Evolutionary conservation across 306 rosid genomes (phyloP).

Genomic region (Begonia loranthoides): DNA sequence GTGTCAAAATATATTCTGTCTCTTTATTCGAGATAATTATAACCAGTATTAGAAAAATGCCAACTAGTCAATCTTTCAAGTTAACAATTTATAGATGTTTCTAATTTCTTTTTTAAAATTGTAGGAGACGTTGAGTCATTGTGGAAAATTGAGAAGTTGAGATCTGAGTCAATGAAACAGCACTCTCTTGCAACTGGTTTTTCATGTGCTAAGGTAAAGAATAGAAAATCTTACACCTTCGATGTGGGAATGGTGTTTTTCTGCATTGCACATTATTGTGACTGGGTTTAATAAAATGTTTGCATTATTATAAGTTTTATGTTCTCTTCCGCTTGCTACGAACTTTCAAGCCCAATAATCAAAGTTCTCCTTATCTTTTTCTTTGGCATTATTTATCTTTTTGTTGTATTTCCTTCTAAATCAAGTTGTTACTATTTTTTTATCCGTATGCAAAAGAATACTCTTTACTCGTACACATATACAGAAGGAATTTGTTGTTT

Average conservation of each 20-base stretch:
- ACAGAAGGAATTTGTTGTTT: neutral
- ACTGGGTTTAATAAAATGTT: too few species aligned
- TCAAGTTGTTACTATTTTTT: too few species aligned
- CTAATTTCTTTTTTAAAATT: slow-evolving; percentile 15
- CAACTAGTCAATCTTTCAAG: neutral
- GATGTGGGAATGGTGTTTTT: neutral
- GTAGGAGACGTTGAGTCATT: slow-evolving; percentile 57
- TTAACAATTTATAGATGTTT: neutral
- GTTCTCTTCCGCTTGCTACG: neutral
- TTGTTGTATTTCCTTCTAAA: too few species aligned
- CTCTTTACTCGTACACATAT: too few species aligned
- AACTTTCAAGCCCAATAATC: neutral
- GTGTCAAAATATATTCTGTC: neutral
- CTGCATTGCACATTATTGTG: neutral
- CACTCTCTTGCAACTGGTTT: slow-evolving; percentile 61
- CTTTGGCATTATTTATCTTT: neutral
- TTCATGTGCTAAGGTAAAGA: slow-evolving; percentile 68
- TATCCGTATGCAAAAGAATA: too few species aligned
- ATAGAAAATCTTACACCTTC: neutral
- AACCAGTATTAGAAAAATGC: neutral
- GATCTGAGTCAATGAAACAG: slow-evolving; percentile 51
- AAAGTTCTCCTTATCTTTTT: neutral
- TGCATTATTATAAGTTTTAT: neutral
- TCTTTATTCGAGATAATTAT: neutral
- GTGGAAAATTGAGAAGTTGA: slow-evolving; percentile 64